Evolutionary conservation across 306 rosid species (phyloP).

Genomic region (Trichosanthes cucumerina): DNA sequence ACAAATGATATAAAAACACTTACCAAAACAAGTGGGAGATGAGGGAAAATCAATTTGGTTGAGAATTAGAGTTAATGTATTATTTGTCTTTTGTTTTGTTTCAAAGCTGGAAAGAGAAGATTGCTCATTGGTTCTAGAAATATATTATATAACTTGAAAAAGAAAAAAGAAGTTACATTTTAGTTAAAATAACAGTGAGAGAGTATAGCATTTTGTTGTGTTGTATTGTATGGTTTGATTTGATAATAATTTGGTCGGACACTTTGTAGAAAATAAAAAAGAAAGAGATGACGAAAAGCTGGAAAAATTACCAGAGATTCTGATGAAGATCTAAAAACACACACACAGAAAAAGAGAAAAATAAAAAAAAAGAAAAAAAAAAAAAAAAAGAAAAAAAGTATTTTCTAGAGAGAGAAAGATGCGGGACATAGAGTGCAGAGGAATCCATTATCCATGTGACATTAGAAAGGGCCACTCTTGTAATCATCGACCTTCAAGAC

Average conservation of each 20-base stretch:
- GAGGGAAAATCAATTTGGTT: too few species aligned
- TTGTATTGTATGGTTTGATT: constrained; percentile 24
- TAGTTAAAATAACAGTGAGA: background rate
- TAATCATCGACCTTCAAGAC: constrained; percentile 28
- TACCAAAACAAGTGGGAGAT: background rate
- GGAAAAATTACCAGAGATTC: constrained; percentile 37
- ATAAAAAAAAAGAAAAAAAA: background rate
- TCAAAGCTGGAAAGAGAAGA: background rate
- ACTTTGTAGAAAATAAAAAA: constrained; percentile 23
- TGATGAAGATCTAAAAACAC: constrained; percentile 35
- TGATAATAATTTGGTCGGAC: constrained; percentile 54
- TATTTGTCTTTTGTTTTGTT: background rate
- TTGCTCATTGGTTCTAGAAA: background rate
- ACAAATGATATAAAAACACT: background rate
- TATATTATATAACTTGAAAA: too few species aligned
- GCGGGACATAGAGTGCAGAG: constrained; percentile 50
- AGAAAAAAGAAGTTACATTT: background rate
- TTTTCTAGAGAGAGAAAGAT: background rate
- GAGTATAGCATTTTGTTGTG: background rate
- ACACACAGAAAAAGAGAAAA: background rate
- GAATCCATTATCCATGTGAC: constrained; percentile 93
- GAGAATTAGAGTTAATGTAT: background rate
- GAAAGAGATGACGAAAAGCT: constrained; percentile 42
- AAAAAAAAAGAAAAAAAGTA: constrained; percentile 1
- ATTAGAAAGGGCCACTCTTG: constrained; percentile 40